A percentile compares a stretch with the other conserved stretches of the same genome.
phyloP scores from a whole-genome alignment of 2,329 filamentous ascomycete genomes.

The Gaeumannomyces tritici region DNA sequence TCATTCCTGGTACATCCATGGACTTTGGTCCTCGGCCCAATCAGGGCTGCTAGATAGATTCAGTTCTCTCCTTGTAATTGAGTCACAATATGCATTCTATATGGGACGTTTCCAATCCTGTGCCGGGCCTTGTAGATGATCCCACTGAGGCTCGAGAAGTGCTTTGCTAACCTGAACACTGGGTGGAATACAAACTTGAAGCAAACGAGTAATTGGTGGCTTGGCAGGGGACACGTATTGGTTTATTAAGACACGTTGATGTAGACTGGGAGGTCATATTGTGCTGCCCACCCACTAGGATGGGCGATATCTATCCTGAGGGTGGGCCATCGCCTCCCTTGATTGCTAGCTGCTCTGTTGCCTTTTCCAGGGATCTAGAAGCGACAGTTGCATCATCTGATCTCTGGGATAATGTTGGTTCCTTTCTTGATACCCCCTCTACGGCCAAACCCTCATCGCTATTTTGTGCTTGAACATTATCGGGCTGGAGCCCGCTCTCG shows the following conservation, averaged over 20 bases:
- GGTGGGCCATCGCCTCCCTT: not conserved
- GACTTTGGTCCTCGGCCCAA: not conserved
- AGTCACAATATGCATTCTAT: not conserved
- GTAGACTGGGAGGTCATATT: too few species aligned
- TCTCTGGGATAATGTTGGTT: not conserved
- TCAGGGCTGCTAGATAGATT: slow-evolving; percentile 2
- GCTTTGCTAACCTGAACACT: too few species aligned
- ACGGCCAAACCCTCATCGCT: slow-evolving; percentile 11
- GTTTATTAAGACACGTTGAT: too few species aligned
- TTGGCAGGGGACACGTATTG: too few species aligned
- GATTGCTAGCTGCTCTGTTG: not conserved
- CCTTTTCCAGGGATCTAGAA: not conserved
- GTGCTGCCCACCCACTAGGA: too few species aligned
- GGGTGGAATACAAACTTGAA: too few species aligned
- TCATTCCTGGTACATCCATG: slow-evolving; percentile 4
- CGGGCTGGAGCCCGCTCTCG: slow-evolving; percentile 14
- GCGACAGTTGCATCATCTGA: not conserved
- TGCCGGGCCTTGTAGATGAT: not conserved
- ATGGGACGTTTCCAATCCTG: too few species aligned
- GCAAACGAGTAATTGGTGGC: too few species aligned
- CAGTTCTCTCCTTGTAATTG: slow-evolving; percentile 1
- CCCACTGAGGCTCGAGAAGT: not conserved
- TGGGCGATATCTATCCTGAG: not conserved
- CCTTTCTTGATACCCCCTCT: slow-evolving; percentile 15
- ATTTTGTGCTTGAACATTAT: not conserved